phyloP scores from a whole-genome alignment of 1,284 basidiomycete genomes.

The Cryptococcus sp. region DNA sequence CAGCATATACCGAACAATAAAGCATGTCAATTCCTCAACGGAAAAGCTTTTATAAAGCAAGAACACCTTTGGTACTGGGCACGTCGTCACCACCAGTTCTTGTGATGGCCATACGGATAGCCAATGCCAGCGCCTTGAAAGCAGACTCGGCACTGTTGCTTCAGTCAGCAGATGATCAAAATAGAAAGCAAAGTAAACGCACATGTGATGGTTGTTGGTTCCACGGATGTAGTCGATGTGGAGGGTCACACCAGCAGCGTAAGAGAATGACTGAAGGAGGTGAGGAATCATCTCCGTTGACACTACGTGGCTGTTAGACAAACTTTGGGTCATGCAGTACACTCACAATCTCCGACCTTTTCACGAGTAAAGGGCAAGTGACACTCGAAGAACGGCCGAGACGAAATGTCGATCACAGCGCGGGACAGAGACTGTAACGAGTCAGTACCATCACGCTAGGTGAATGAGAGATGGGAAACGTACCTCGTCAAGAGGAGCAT shows the following conservation, averaged over 20 bases:
- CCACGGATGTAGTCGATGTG: constrained; percentile 94
- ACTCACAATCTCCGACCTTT: constrained; percentile 84
- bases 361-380: constrained; percentile 88
- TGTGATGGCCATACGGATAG: constrained; percentile 90
- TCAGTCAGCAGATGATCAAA: constrained; percentile 1
- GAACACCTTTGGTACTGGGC: constrained; percentile 94
- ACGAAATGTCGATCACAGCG: constrained; percentile 97
- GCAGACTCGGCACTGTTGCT: constrained; percentile 83
- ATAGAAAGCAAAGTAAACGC: constrained; percentile 35
- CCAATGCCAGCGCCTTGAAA: constrained; percentile 95
- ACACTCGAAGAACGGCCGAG: constrained; percentile 90
- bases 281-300: constrained; percentile 89
- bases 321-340: not conserved
- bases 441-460: not conserved
- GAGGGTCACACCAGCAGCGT: constrained; percentile 52
- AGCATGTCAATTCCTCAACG: not conserved
- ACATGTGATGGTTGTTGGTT: constrained; percentile 98
- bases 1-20: not conserved
- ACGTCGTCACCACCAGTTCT: constrained; percentile 87
- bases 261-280: constrained; percentile 53
- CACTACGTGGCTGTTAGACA: constrained; percentile 50
- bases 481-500: constrained; percentile 96
- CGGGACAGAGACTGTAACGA: constrained; percentile 76
- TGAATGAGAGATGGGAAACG: constrained; percentile 23
- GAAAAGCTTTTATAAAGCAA: constrained; percentile 52